Evolutionary conservation across 108 stramenopile species (phyloP).

Genomic region (Mediolabrus comicus): DNA sequence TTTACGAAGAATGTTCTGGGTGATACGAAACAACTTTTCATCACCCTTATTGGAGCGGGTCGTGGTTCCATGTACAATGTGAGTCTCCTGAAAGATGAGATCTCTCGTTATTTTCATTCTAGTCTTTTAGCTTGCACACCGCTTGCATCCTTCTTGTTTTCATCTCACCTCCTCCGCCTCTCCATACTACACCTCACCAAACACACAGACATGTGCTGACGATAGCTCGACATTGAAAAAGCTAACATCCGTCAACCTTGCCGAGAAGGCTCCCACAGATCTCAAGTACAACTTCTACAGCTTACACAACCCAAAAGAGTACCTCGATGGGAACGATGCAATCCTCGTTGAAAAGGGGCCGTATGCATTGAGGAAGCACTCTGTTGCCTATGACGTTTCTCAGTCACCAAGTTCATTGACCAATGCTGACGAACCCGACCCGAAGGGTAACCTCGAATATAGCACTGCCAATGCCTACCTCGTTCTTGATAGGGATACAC

Average conservation of each 20-base stretch:
- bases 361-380: constrained; percentile 41
- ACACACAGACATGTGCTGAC: constrained; percentile 25
- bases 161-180: not conserved
- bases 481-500: constrained; percentile 42
- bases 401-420: constrained; percentile 35
- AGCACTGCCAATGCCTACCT: constrained; percentile 51
- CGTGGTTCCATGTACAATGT: constrained; percentile 54
- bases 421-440: constrained; percentile 22
- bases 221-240: constrained; percentile 37
- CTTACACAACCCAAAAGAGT: constrained; percentile 50
- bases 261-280: constrained; percentile 37
- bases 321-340: constrained; percentile 48
- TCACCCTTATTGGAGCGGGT: constrained; percentile 16
- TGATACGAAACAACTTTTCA: constrained; percentile 4
- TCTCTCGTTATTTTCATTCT: not conserved
- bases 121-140: not conserved
- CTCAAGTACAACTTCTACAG: constrained; percentile 47
- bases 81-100: constrained; percentile 18
- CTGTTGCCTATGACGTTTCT: constrained; percentile 41
- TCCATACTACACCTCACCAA: not conserved
- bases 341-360: constrained; percentile 48
- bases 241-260: constrained; percentile 45
- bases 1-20: constrained; percentile 12
- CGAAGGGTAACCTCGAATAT: constrained; percentile 45
- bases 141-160: not conserved